phyloP scores from a whole-genome alignment of 2,329 filamentous ascomycete genomes.

The Venturia carpophila region DNA sequence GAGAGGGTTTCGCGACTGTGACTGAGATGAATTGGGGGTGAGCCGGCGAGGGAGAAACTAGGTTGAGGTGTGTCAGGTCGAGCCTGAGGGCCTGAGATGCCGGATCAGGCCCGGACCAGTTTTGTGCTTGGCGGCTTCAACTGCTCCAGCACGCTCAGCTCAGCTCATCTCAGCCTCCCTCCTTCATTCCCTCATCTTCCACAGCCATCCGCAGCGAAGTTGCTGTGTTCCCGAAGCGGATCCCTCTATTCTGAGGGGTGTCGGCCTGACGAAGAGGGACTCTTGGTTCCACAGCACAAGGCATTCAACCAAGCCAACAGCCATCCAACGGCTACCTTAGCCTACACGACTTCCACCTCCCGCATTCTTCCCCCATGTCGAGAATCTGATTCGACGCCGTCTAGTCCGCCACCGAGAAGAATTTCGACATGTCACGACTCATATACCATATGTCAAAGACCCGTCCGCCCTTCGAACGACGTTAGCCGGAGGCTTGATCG shows the following conservation, averaged over 20 bases:
- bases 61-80: not conserved
- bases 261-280: not conserved
- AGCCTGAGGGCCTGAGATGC: not conserved
- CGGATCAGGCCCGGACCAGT: not conserved
- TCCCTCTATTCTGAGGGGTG: not conserved
- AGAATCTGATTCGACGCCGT: not conserved
- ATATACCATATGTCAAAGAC: not conserved
- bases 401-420: not conserved
- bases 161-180: not conserved
- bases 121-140: slow-evolving; percentile 1
- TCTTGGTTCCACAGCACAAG: not conserved
- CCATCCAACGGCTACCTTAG: not conserved
- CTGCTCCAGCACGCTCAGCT: not conserved
- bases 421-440: not conserved
- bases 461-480: not conserved
- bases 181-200: not conserved
- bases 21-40: not conserved
- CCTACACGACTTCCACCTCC: not conserved
- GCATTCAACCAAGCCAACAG: not conserved
- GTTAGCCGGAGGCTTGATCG: slow-evolving; percentile 3
- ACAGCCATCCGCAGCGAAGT: not conserved
- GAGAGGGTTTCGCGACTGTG: not conserved
- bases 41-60: not conserved
- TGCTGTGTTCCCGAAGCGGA: not conserved
- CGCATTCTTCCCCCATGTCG: not conserved